phyloP scores from a whole-genome alignment of 805 yeast species.

The Kuraishia borneana region DNA sequence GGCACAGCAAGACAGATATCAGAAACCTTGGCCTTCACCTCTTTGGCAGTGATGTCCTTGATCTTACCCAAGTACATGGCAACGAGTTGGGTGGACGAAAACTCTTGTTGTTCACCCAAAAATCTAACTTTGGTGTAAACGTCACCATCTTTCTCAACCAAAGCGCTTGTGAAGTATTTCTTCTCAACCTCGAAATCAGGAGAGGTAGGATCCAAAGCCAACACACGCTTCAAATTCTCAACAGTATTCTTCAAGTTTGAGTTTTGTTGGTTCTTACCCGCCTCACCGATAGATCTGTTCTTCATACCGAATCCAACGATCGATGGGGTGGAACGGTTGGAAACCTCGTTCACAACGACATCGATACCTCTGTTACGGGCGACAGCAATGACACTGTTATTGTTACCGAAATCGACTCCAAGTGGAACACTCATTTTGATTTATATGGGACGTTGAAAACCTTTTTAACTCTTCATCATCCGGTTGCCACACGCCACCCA shows the following conservation, averaged over 20 bases:
- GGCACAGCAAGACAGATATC: conserved; percentile 96
- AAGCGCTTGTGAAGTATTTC: conserved; percentile 60
- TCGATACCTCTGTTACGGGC: conserved; percentile 99
- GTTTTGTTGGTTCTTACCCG: conserved; percentile 93
- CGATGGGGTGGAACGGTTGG: conserved; percentile 91
- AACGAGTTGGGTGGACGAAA: conserved; percentile 80
- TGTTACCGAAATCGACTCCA: conserved; percentile 97
- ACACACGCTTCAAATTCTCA: conserved; percentile 84
- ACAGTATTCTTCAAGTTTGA: conserved; percentile 95
- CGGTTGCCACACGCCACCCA: conserved; percentile 5
- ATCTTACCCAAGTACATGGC: conserved; percentile 94
- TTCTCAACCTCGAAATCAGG: conserved; percentile 72
- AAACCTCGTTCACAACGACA: conserved; percentile 95
- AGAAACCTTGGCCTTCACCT: conserved; percentile 69
- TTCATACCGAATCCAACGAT: conserved; percentile 82
- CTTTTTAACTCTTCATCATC: conserved; percentile 6
- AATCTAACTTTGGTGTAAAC: conserved; percentile 81
- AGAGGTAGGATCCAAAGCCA: conserved; percentile 67
- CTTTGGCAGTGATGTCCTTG: conserved; percentile 67
- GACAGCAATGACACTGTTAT: conserved; percentile 87
- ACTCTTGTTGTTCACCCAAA: conserved; percentile 66
- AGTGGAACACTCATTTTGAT: conserved; percentile 76
- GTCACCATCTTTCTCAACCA: conserved; percentile 62
- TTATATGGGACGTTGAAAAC: conserved; percentile 4
- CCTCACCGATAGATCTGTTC: conserved; percentile 89